A percentile compares a stretch with the other conserved stretches of the same genome.
These are phyloP conservation scores for Oldenlandia corymbosa DNA, from an alignment of 257 asterid species.

Conservation along the genomic window DNA sequence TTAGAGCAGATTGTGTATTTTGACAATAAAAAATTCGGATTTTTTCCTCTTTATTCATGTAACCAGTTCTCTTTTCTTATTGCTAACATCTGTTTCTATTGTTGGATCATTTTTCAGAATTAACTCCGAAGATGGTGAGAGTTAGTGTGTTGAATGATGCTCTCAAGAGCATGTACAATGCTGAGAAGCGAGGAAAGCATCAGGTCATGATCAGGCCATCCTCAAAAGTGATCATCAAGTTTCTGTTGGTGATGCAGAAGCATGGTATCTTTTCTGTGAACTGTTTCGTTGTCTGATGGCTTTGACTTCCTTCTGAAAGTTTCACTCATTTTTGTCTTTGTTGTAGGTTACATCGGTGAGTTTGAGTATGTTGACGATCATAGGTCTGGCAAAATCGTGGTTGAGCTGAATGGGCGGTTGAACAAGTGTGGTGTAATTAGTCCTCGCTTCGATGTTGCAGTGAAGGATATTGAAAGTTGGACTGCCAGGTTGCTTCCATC, in stretches of 20 bases:
- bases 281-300: too few relatives aligned
- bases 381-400: conserved; percentile 35
- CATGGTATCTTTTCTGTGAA: conserved; percentile 17
- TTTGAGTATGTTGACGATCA: conserved; percentile 37
- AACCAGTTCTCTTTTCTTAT: too few relatives aligned
- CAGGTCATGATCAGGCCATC: conserved; percentile 40
- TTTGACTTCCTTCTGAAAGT: neutral
- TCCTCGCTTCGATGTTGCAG: conserved; percentile 35
- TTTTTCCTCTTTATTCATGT: too few relatives aligned
- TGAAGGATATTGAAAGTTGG: conserved; percentile 35
- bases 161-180: conserved; percentile 38
- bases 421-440: conserved; percentile 42
- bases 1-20: too few relatives aligned
- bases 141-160: conserved; percentile 34
- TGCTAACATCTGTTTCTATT: too few relatives aligned
- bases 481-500: conserved; percentile 41
- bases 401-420: conserved; percentile 32
- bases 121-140: conserved; percentile 29
- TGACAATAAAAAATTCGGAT: too few relatives aligned
- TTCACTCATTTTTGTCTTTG: neutral
- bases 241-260: conserved; percentile 35
- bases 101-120: neutral
- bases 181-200: conserved; percentile 36
- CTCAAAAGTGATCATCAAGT: conserved; percentile 34
- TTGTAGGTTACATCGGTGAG: conserved; percentile 34